Evolutionary conservation across 805 yeast genomes (phyloP), one percentile per base, ranked within the genome.

Genomic region (Candida sonorensis): DNA sequence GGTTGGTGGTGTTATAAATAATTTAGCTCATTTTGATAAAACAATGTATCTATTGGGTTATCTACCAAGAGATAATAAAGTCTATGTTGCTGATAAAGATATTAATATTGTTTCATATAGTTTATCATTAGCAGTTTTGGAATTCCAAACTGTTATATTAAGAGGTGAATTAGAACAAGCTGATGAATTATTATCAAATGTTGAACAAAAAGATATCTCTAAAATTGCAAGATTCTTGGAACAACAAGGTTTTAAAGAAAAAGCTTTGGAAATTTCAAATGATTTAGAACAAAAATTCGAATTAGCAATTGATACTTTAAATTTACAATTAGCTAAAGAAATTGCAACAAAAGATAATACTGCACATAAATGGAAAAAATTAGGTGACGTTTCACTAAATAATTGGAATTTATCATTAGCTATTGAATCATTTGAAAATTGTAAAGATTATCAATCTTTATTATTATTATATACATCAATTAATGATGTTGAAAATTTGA

Each of bases 81-180:
- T 92, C 35, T 92, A 87, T 56, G 75, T 92, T 48, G 77, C 92
- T 40, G 98, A 92, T 64, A 88, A 87, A 62, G 87, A 90, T 40
- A 72, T 87, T 52, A 81, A 82, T 44, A 80, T 92, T 30, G 65
- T 81, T 26, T 75, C 94, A 15, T 87, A 88, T 67, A 77, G 70
- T 50, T 70, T 92, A 31, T 84, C 95, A 22, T 62, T 90, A 22
- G 75, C 87, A 8, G 95, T 92, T 4, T 70, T 92, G 44, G 97
- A 90, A 64, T 88, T 87, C 64, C 97, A 92, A 67, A 92, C 99
- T 1, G 75, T 88, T 36, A 95, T 90, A 3, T 69, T 90, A 60
- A 80, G 98, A 55, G 97, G 97, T 31, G 97, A 94, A 53, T 62
- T 88, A 46, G 95, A 87, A 42, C 81, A 77, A 44, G 86, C 94